Base-by-base conservation (phyloP, 208 protist species). In the Strigomonas galati region DNA sequence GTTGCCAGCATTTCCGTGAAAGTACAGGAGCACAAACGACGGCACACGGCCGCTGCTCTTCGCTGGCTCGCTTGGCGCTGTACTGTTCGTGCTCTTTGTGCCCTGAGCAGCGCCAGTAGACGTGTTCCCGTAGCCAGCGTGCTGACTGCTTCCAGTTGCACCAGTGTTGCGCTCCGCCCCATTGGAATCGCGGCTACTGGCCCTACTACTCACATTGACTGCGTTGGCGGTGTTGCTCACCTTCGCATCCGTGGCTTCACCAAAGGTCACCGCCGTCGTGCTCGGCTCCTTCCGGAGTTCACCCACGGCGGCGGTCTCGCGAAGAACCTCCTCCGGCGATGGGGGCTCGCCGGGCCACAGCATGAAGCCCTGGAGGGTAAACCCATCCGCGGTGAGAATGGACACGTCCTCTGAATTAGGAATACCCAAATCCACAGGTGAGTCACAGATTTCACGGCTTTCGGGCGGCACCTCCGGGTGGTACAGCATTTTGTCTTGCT, bases 1-100 rank as follows among this genome's bases (percentile, higher is more conserved):
- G 71, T 97, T 97, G 27, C 93, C 91, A 1, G 93, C 89, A 55
- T 97, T 96, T 44, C 93, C 93, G 67, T 97, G 91, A 63, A 96
- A 97, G 76, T 95, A 95, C 17, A 97, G 72, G 52, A 97, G 72
- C 40, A 79, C 73, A 68, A 87, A 89, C 5, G 65, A 67, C 24
- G 78, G 68, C 30, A 61, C 58, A 0, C 62, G 21, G 48, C 40
- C 32, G n/a, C n/a, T 40, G 54, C 15, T 6, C 28, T 15, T 9
- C 28, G 14, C 44, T 17, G 19, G 37, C 23, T n/a, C 17, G 28
- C 32, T 2, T 4, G 43, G 17, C 32, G 57, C 21, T 28, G 23
- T 1, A 21, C 51, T 32, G 4, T 46, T 26, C n/a, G 43, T 51
- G 30, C 49, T 66, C 32, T 15, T 23, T 31, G 46, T n/a, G 24